Conservation (phyloP, 805 yeast genomes). For the Jamesozyma jinghongensis region DNA sequence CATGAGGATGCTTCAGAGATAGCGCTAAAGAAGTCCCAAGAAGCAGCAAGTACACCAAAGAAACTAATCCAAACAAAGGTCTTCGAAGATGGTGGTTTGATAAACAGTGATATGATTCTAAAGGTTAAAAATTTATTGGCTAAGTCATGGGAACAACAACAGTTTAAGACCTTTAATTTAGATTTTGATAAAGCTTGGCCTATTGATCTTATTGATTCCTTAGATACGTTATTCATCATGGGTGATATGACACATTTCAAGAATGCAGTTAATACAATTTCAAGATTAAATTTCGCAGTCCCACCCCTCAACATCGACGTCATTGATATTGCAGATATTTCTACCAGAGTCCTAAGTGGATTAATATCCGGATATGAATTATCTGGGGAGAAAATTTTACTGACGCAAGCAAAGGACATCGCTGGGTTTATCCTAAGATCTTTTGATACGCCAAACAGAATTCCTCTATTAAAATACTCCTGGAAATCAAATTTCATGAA, state of each 20-base stretch:
- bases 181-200: constrained; percentile 32
- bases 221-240: constrained; percentile 45
- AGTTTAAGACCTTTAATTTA: not conserved
- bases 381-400: constrained; percentile 30
- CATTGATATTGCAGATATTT: constrained; percentile 40
- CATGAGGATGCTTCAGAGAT: not conserved
- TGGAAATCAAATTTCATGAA: constrained; percentile 34
- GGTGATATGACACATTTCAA: constrained; percentile 33
- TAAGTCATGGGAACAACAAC: constrained; percentile 35
- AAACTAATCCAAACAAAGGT: constrained; percentile 23
- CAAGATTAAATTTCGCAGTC: constrained; percentile 33
- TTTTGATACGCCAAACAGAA: constrained; percentile 49
- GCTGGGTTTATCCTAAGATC: constrained; percentile 44
- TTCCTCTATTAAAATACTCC: constrained; percentile 40
- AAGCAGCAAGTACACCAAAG: not conserved
- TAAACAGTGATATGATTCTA: constrained; percentile 20
- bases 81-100: constrained; percentile 26
- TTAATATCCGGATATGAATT: constrained; percentile 44
- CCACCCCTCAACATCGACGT: constrained; percentile 37
- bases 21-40: not conserved
- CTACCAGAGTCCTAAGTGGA: constrained; percentile 41
- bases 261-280: constrained; percentile 32
- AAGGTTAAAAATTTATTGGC: constrained; percentile 32
- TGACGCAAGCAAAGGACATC: constrained; percentile 35
- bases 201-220: constrained; percentile 40